phyloP scores from a whole-genome alignment of 2,329 filamentous ascomycete genomes.

The Byssoonygena ceratinophila region DNA sequence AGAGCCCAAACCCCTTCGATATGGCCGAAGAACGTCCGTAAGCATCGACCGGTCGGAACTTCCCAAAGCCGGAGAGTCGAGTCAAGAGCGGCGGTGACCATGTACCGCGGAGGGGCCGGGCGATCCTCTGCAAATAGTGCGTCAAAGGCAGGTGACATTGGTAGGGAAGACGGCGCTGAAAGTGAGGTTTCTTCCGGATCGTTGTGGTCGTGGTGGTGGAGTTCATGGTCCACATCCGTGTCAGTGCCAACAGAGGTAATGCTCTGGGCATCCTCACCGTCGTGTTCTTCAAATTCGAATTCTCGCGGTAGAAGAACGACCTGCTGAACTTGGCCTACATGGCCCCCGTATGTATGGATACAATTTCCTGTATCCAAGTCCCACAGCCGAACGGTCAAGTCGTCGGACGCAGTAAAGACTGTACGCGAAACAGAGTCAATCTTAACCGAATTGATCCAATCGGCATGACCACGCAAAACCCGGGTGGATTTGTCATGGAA shows the following conservation, averaged over 20 bases:
- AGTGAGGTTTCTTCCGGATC: slow-evolving; percentile 17
- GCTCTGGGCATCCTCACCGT: slow-evolving; percentile 30
- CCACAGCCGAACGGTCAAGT: slow-evolving; percentile 85
- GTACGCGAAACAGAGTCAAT: slow-evolving; percentile 74
- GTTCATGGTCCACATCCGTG: slow-evolving; percentile 14
- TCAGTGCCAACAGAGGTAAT: slow-evolving; percentile 16
- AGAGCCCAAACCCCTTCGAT: slow-evolving; percentile 93
- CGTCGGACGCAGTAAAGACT: slow-evolving; percentile 85
- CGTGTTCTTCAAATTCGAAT: slow-evolving; percentile 74
- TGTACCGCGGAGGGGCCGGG: slow-evolving; percentile 72
- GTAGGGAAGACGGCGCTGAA: slow-evolving; percentile 17
- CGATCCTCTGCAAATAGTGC: slow-evolving; percentile 51
- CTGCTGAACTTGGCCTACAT: slow-evolving; percentile 92
- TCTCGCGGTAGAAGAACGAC: slow-evolving; percentile 73
- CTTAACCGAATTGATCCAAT: slow-evolving; percentile 95
- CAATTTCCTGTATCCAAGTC: slow-evolving; percentile 75
- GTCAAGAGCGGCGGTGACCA: slow-evolving; percentile 85
- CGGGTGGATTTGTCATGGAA: slow-evolving; percentile 75
- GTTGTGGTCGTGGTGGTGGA: slow-evolving; percentile 18
- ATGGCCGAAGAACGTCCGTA: slow-evolving; percentile 92
- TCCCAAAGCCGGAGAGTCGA: slow-evolving; percentile 91
- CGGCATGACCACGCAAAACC: slow-evolving; percentile 68
- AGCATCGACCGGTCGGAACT: slow-evolving; percentile 64
- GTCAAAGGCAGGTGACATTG: slow-evolving; percentile 18
- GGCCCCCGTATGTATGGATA: slow-evolving; percentile 68